These are phyloP conservation scores for Penicillium janthinellum DNA, from an alignment of 2,329 filamentous ascomycete species.

Conservation along the genomic window DNA sequence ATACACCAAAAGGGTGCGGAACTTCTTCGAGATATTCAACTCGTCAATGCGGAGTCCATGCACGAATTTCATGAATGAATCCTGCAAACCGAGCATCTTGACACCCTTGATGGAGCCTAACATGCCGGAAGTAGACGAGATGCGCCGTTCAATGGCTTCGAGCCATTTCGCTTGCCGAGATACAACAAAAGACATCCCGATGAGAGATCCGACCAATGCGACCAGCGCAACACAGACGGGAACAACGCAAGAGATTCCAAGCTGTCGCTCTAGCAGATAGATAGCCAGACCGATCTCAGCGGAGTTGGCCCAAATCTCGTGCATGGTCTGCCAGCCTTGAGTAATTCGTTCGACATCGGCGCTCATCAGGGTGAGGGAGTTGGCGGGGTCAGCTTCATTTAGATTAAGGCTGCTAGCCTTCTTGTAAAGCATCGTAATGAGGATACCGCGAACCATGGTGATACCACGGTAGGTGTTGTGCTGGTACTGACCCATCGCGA, in stretches of 20 bases:
- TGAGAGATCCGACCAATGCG: slow-evolving; percentile 38
- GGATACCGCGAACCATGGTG: slow-evolving; percentile 46
- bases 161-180: slow-evolving; percentile 51
- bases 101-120: slow-evolving; percentile 55
- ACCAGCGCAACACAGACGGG: slow-evolving; percentile 48
- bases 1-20: slow-evolving; percentile 45
- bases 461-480: slow-evolving; percentile 48
- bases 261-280: slow-evolving; percentile 44
- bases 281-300: slow-evolving; percentile 51
- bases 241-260: slow-evolving; percentile 49
- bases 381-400: slow-evolving; percentile 38
- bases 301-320: slow-evolving; percentile 50
- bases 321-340: slow-evolving; percentile 44
- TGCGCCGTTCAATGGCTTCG: slow-evolving; percentile 52
- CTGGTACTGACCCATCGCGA: slow-evolving; percentile 45
- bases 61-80: slow-evolving; percentile 42
- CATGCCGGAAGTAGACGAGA: slow-evolving; percentile 52
- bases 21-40: slow-evolving; percentile 44
- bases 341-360: slow-evolving; percentile 50
- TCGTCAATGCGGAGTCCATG: slow-evolving; percentile 46
- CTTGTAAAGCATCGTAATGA: slow-evolving; percentile 56
- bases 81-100: slow-evolving; percentile 53
- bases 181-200: slow-evolving; percentile 42
- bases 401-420: slow-evolving; percentile 39
- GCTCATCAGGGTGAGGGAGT: slow-evolving; percentile 50